Percentiles rank a stretch among this genome's conserved stretches.
These are phyloP conservation scores for Trichoderma sp. DNA, from an alignment of 2,329 filamentous ascomycete species.

Conservation along the genomic window DNA sequence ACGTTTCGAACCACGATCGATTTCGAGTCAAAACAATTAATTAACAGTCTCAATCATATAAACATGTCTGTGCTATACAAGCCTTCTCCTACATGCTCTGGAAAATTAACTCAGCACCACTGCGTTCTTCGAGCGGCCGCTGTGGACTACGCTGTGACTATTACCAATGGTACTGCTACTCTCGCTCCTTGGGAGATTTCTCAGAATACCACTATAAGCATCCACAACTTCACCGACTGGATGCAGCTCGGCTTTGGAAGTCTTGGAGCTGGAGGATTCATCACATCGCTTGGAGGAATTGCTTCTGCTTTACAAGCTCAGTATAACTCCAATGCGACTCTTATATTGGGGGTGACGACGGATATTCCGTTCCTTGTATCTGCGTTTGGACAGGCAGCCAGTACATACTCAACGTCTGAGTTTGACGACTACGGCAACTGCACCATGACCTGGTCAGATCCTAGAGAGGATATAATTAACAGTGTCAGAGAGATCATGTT, in stretches of 20 bases:
- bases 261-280: slow-evolving; percentile 11
- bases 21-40: background rate
- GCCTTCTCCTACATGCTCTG: background rate
- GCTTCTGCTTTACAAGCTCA: slow-evolving; percentile 6
- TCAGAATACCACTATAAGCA: slow-evolving; percentile 6
- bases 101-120: background rate
- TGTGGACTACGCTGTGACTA: slow-evolving; percentile 10
- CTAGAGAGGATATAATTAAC: slow-evolving; percentile 22
- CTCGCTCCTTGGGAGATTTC: slow-evolving; percentile 7
- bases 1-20: slow-evolving; percentile 16
- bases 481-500: slow-evolving; percentile 18
- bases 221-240: slow-evolving; percentile 3
- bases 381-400: slow-evolving; percentile 16
- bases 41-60: background rate
- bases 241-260: slow-evolving; percentile 8
- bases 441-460: slow-evolving; percentile 23
- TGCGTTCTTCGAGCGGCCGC: slow-evolving; percentile 16
- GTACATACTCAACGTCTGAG: slow-evolving; percentile 7
- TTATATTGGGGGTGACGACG: background rate
- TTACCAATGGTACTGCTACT: slow-evolving; percentile 5
- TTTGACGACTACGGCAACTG: slow-evolving; percentile 18
- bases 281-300: slow-evolving; percentile 23
- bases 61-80: slow-evolving; percentile 18
- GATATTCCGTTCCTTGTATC: background rate
- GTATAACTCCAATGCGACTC: slow-evolving; percentile 23